phyloP scores from a whole-genome alignment of 352 stramenopile genomes.

The Phytophthora hibernalis region DNA sequence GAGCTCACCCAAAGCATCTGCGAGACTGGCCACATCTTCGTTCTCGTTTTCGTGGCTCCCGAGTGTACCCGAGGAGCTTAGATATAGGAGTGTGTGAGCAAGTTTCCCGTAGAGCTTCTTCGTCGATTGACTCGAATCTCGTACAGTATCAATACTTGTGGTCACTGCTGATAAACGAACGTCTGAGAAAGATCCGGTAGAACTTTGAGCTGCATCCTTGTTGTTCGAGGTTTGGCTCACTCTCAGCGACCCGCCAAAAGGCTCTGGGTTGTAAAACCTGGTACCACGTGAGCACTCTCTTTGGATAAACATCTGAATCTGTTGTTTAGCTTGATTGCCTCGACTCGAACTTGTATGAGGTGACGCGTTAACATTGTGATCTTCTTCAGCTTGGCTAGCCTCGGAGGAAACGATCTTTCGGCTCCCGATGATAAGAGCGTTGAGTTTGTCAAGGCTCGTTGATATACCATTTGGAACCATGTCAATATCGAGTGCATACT shows the following conservation, averaged over 20 bases:
- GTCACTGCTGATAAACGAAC: constrained; percentile 38
- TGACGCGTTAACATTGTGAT: not conserved
- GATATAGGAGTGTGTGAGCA: constrained; percentile 59
- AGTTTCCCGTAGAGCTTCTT: constrained; percentile 50
- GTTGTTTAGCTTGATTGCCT: constrained; percentile 38
- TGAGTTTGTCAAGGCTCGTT: constrained; percentile 77
- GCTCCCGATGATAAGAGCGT: constrained; percentile 52
- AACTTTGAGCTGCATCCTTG: not conserved
- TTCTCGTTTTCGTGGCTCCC: constrained; percentile 6
- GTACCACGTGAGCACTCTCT: constrained; percentile 47
- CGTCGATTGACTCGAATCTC: constrained; percentile 23
- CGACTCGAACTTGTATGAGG: constrained; percentile 1
- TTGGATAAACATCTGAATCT: constrained; percentile 73
- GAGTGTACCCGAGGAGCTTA: constrained; percentile 44
- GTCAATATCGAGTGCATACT: constrained; percentile 77
- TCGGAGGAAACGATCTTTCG: constrained; percentile 34
- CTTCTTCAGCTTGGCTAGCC: constrained; percentile 17
- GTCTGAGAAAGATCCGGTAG: constrained; percentile 17
- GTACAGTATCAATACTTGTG: constrained; percentile 37
- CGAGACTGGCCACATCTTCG: constrained; percentile 43
- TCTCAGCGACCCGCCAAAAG: constrained; percentile 11
- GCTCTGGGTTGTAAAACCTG: constrained; percentile 63
- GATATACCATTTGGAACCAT: constrained; percentile 62
- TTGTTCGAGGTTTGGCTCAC: not conserved
- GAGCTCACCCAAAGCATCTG: constrained; percentile 71